phyloP scores from a whole-genome alignment of 805 yeast species.

The Pichia membranifaciens region DNA sequence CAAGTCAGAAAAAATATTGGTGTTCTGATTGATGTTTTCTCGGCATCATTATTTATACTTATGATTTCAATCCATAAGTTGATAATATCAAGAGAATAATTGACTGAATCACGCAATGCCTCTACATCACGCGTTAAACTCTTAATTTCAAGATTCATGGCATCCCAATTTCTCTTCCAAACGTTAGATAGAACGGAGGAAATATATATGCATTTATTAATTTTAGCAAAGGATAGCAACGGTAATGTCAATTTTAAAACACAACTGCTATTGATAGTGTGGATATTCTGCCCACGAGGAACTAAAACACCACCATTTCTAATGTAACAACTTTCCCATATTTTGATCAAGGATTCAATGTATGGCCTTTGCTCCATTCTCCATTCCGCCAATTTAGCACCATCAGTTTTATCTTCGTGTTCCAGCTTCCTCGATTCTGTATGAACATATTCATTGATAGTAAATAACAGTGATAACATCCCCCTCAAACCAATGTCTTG shows the following conservation, averaged over 20 bases:
- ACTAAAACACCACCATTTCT: slow-evolving; percentile 58
- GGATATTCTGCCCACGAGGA: slow-evolving; percentile 44
- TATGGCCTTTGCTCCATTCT: slow-evolving; percentile 55
- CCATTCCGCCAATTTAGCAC: slow-evolving; percentile 55
- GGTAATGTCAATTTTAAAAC: slow-evolving; percentile 63
- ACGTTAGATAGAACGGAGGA: slow-evolving; percentile 57
- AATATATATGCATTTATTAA: slow-evolving; percentile 55
- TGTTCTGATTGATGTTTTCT: slow-evolving; percentile 61
- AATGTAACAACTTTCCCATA: slow-evolving; percentile 63
- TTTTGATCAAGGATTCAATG: slow-evolving; percentile 49
- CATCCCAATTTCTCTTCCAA: slow-evolving; percentile 62
- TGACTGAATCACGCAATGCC: slow-evolving; percentile 57
- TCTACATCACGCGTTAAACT: slow-evolving; percentile 49
- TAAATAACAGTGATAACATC: slow-evolving; percentile 50
- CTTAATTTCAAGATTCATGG: slow-evolving; percentile 51
- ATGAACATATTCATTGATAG: slow-evolving; percentile 63
- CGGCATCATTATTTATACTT: slow-evolving; percentile 58
- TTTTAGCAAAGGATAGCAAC: slow-evolving; percentile 58
- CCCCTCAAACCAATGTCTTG: slow-evolving; percentile 43
- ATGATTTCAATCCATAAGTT: slow-evolving; percentile 69
- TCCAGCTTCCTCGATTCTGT: slow-evolving; percentile 39
- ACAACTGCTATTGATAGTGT: slow-evolving; percentile 46
- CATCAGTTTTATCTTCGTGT: slow-evolving; percentile 28
- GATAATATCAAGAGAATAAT: slow-evolving; percentile 51
- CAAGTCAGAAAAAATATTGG: slow-evolving; percentile 74